Base-by-base conservation (phyloP, 2,329 filamentous ascomycete species). In the Grosmannia huntii region DNA sequence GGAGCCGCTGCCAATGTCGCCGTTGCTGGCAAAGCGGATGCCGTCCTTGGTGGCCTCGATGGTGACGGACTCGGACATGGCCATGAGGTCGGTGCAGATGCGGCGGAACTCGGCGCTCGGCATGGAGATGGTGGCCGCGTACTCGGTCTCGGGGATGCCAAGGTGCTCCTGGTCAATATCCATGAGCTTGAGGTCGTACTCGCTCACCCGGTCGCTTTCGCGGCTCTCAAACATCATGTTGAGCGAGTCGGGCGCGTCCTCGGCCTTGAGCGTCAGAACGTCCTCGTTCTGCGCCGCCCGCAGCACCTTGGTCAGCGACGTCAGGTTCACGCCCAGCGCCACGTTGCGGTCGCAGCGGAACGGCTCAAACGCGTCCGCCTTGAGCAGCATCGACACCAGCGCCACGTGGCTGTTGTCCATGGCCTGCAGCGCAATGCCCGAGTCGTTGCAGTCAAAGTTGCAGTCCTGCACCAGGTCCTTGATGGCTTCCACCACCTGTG, bases 391-490 rank as follows among this genome's bases (percentile, higher is more conserved):
- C 65, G 94, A 96, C 57, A 99, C 94, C 58, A 99, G 89, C 62
- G 94, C 94, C 67, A 99, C 94, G 76, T 99, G 94, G 55, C 91
- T 97, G 83, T 97, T 99, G 80, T 99, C 94, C 95, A 99, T 99
- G 69, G 94, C 94, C 76, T 99, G 94, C 59, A 99, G 88, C 56
- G 92, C 91, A 69, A 99, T 94, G 62, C 94, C 94, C 58, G 90
- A 92, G 81, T 99, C 95, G 87, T 97, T 99, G 87, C 95, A 99
- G 81, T 99, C 94, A 77, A 99, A 99, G 78, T 99, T 99, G 85
- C 94, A 99, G 77, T 99, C 94, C 75, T 97, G 94, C 57, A 99
- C 94, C 56, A 99, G 85, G 69, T 99, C 94, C 76, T 96, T 97
- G 85, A 99, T 96, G 67, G 95, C 90, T 72, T 99, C 95, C 68